These are phyloP conservation scores for Leucoagaricus sp. DNA, from an alignment of 1,284 basidiomycete genomes.

Conservation along the genomic window DNA sequence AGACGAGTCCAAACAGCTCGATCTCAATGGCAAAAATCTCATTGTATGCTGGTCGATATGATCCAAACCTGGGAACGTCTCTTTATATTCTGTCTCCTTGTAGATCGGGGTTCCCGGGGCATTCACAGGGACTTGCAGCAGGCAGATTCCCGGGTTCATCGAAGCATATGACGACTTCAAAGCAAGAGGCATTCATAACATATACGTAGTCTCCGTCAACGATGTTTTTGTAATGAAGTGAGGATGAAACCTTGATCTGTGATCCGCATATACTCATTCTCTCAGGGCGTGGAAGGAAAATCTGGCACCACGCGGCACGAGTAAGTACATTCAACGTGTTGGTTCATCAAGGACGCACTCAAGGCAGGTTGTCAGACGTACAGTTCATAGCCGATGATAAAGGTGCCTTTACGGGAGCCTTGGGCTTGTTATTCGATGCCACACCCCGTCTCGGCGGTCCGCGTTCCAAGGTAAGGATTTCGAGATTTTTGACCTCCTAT, in stretches of 20 bases:
- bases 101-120: conserved; percentile 64
- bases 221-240: conserved; percentile 70
- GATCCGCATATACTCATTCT: conserved; percentile 8
- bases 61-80: neutral
- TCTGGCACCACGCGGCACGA: conserved; percentile 53
- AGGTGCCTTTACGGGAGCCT: conserved; percentile 53
- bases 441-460: conserved; percentile 59
- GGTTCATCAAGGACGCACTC: no score
- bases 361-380: conserved; percentile 39
- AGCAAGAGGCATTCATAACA: conserved; percentile 66
- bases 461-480: conserved; percentile 55
- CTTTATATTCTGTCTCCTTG: neutral
- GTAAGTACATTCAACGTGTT: conserved; percentile 46
- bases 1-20: conserved; percentile 48
- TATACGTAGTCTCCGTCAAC: conserved; percentile 73
- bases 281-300: conserved; percentile 71
- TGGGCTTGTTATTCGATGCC: conserved; percentile 71
- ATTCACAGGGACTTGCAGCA: conserved; percentile 56
- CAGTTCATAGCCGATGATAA: conserved; percentile 72
- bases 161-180: conserved; percentile 61
- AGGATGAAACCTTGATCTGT: conserved; percentile 17
- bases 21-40: conserved; percentile 68
- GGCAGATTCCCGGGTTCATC: conserved; percentile 69
- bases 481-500: neutral
- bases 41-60: conserved; percentile 49